Conservation (phyloP, 2,329 filamentous ascomycete species). For the Aspergillus piperis region DNA sequence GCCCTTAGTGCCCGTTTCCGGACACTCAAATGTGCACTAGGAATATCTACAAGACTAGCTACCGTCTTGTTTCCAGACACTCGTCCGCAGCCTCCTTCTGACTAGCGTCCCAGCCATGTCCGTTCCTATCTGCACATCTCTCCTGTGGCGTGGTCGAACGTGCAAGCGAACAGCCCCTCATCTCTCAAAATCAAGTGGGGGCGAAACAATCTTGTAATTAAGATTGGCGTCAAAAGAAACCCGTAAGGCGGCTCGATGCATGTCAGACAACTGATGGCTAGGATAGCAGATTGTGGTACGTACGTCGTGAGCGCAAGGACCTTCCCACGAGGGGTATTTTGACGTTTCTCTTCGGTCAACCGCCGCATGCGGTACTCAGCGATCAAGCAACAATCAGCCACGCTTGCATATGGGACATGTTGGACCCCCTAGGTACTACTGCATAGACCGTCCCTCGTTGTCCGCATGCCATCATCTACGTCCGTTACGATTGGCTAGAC, state of each 20-base stretch:
- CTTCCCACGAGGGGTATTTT: conserved; percentile 2
- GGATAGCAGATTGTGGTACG: conserved; percentile 1
- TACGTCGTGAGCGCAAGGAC: background rate
- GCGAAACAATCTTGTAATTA: background rate
- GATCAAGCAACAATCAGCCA: background rate
- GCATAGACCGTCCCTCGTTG: background rate
- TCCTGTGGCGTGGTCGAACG: background rate
- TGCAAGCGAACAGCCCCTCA: background rate
- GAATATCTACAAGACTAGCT: background rate
- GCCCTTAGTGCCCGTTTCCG: background rate
- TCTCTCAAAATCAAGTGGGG: background rate
- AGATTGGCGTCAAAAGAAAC: background rate
- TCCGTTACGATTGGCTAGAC: background rate
- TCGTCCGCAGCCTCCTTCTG: background rate
- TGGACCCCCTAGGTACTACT: background rate
- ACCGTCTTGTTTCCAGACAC: background rate
- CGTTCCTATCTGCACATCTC: background rate
- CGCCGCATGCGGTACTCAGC: background rate
- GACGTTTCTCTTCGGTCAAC: conserved; percentile 4
- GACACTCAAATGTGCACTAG: background rate
- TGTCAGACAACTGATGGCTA: conserved; percentile 10
- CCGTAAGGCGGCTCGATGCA: conserved; percentile 10
- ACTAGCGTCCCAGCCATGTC: background rate
- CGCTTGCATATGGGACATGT: background rate
- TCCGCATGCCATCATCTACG: background rate